Evolutionary conservation across 495 filamentous ascomycete species (phyloP).

Genomic region (Venustampulla echinocandica): DNA sequence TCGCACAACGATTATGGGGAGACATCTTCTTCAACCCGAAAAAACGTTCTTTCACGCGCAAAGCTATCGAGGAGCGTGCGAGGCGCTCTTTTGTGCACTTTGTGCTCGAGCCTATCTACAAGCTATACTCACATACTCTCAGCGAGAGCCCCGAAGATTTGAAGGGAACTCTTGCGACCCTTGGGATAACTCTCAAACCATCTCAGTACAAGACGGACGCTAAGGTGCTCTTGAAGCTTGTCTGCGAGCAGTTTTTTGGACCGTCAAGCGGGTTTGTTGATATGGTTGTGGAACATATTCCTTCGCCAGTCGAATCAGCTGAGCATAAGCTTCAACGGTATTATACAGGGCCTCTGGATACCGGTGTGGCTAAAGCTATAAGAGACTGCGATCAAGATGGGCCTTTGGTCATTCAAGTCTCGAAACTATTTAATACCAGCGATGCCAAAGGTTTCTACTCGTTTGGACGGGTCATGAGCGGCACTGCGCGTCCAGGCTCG

Average conservation of each 20-base stretch:
- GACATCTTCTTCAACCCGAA: constrained; percentile 93
- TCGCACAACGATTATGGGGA: constrained; percentile 80
- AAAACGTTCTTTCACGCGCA: constrained; percentile 84
- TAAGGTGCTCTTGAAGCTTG: constrained; percentile 76
- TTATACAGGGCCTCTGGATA: constrained; percentile 94
- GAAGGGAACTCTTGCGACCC: constrained; percentile 65
- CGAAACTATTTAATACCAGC: constrained; percentile 81
- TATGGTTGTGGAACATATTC: constrained; percentile 86
- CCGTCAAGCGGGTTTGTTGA: constrained; percentile 86
- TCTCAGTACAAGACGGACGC: constrained; percentile 86
- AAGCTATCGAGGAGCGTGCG: constrained; percentile 68
- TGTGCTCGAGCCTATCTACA: constrained; percentile 93
- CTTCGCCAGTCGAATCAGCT: constrained; percentile 76
- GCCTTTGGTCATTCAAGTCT: constrained; percentile 79
- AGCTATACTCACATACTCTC: constrained; percentile 92
- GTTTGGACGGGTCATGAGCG: constrained; percentile 89
- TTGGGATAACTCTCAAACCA: constrained; percentile 82
- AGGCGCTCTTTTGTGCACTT: constrained; percentile 91
- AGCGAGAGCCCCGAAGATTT: constrained; percentile 84
- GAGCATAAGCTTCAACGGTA: constrained; percentile 68
- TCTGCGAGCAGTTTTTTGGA: constrained; percentile 94
- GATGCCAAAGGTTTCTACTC: constrained; percentile 85
- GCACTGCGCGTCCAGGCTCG: constrained; percentile 71
- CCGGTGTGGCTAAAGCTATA: constrained; percentile 73
- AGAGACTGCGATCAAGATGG: constrained; percentile 78